Percentiles rank a stretch among this genome's conserved stretches.
These are phyloP conservation scores for Elsinoe necatrix DNA, from an alignment of 2,329 filamentous ascomycete genomes.

Conservation along the genomic window DNA sequence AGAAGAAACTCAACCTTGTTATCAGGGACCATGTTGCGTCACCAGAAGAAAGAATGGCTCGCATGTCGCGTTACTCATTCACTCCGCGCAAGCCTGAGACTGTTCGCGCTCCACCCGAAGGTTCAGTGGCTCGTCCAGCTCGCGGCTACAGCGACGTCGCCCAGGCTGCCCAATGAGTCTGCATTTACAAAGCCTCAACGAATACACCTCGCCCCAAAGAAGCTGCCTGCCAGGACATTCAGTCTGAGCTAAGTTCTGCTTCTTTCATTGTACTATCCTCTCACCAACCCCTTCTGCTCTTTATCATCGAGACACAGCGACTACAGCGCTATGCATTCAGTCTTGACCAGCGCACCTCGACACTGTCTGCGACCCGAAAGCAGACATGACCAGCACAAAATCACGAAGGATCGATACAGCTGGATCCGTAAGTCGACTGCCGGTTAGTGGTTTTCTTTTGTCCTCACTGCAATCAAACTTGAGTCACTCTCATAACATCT, in stretches of 20 bases:
- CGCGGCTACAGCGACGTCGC: slow-evolving; percentile 17
- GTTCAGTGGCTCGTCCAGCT: slow-evolving; percentile 21
- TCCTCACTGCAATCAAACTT: background rate
- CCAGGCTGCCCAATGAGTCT: slow-evolving; percentile 8
- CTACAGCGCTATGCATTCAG: background rate
- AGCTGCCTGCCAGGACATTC: background rate
- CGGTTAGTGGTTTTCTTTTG: slow-evolving; percentile 3
- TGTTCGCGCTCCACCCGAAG: slow-evolving; percentile 21
- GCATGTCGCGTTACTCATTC: slow-evolving; percentile 66
- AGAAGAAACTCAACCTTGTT: slow-evolving; percentile 60
- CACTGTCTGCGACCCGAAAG: background rate
- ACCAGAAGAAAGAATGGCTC: slow-evolving; percentile 83
- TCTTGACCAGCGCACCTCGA: background rate
- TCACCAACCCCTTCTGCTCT: background rate
- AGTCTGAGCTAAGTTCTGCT: slow-evolving; percentile 1
- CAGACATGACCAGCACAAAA: background rate
- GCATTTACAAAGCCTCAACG: background rate
- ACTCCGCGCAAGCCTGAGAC: slow-evolving; percentile 40
- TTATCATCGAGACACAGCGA: background rate
- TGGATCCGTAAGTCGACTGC: slow-evolving; percentile 2
- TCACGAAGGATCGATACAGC: slow-evolving; percentile 1
- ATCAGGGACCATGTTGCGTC: slow-evolving; percentile 74
- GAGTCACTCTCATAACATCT: background rate
- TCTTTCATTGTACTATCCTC: background rate
- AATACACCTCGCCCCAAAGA: background rate